A percentile compares a stretch with the other conserved stretches of the same genome.
phyloP scores from a whole-genome alignment of 352 stramenopile genomes.

The Phytophthora pluvialis region DNA sequence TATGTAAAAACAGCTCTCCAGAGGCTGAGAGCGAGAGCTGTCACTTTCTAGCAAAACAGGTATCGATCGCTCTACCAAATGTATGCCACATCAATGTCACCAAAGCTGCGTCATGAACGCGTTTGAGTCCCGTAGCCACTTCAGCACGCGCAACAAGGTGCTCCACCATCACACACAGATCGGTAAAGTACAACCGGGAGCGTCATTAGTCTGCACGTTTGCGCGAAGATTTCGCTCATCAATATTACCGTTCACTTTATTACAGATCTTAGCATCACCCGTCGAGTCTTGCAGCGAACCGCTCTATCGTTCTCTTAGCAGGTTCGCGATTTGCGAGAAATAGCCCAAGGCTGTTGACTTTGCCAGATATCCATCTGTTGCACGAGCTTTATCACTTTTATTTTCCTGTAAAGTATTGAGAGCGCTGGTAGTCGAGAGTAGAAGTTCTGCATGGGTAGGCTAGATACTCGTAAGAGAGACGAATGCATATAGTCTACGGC shows the following conservation, averaged over 20 bases:
- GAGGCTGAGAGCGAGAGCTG: no score
- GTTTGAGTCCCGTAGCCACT: no score
- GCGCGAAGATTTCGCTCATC: conserved; percentile 7
- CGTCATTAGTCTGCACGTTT: conserved; percentile 3
- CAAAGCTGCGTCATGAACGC: no score
- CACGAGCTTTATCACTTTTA: conserved; percentile 4
- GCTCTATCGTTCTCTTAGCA: background rate
- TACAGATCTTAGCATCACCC: conserved; percentile 2
- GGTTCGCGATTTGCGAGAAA: no score
- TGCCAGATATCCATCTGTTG: background rate
- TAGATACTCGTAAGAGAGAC: background rate
- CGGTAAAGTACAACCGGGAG: background rate
- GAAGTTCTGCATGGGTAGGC: background rate
- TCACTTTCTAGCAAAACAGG: no score
- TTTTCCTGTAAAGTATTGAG: conserved; percentile 7
- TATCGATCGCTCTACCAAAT: no score
- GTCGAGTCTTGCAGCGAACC: background rate
- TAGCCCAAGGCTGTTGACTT: conserved; percentile 11
- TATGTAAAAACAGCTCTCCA: no score
- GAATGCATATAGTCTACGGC: conserved; percentile 6
- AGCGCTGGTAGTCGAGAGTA: conserved; percentile 3
- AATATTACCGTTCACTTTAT: conserved; percentile 8
- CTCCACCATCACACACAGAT: no score
- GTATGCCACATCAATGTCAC: no score
- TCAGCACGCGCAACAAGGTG: no score